These are phyloP conservation scores for Pholiota conissans DNA, from an alignment of 768 basidiomycete species.

Conservation along the genomic window DNA sequence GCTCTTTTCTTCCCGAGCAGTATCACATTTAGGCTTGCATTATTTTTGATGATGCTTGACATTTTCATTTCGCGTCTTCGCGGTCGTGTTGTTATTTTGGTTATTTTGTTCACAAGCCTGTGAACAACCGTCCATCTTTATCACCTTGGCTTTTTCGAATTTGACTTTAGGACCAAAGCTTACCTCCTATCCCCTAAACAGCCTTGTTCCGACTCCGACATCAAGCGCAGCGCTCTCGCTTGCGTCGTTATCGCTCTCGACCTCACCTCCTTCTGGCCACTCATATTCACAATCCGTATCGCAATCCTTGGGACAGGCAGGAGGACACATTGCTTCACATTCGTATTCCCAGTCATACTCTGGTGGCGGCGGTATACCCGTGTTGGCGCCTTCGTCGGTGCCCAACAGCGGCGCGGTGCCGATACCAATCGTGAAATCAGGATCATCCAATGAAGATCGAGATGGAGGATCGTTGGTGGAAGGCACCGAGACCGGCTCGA, in stretches of 20 bases:
- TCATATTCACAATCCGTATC: conserved; percentile 12
- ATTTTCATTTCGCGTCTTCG: background rate
- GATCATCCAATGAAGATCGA: conserved; percentile 2
- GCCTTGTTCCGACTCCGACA: conserved; percentile 32
- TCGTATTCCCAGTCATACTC: conserved; percentile 11
- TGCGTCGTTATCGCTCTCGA: conserved; percentile 43
- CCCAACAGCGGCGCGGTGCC: conserved; percentile 13
- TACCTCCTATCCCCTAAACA: conserved; percentile 15
- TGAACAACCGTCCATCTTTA: background rate
- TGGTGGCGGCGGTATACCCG: conserved; percentile 12
- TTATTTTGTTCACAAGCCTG: background rate
- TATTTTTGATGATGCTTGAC: background rate
- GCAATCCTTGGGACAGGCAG: conserved; percentile 1
- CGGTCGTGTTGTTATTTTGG: background rate
- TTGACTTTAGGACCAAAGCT: conserved; percentile 4
- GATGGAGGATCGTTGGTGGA: background rate
- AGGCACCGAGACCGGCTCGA: conserved; percentile 13
- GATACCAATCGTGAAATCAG: conserved; percentile 7
- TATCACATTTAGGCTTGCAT: background rate
- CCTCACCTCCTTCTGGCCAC: conserved; percentile 33
- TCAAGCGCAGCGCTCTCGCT: conserved; percentile 40
- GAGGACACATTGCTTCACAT: conserved; percentile 1
- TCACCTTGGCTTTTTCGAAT: conserved; percentile 6
- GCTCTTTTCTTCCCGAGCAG: background rate
- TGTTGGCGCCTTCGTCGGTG: conserved; percentile 15